Evolutionary conservation across 2,329 filamentous ascomycete genomes (phyloP), one percentile per base, ranked within the genome.

Genomic region (Epichloe coenophiala): DNA sequence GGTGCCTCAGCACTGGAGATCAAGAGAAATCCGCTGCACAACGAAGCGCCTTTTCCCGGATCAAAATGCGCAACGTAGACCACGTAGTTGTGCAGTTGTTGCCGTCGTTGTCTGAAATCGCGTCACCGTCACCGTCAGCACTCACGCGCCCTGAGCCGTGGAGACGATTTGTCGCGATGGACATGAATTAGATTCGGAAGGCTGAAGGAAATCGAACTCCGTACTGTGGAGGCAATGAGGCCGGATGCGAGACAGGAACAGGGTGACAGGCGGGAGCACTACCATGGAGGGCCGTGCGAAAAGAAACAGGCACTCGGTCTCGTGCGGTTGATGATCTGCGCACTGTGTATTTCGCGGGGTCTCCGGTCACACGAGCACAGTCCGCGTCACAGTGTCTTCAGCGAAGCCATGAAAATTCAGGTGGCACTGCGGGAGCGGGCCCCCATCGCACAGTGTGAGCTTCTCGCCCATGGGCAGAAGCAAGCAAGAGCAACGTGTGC

Each of bases 131-230:
- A 46, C 54, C 46, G 50, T 55, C 56, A 56, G 55, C 58, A 50
- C 51, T 58, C 53, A 55, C 56, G 55, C 55, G 57, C 56, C 54
- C 54, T 55, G 51, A 49, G 55, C 56, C 59, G 57, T 59, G 58
- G 57, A 55, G 55, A 57, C 57, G 44, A 53, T 54, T 53, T 52
- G 54, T 58, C 54, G 56, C 57, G 54, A 59, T 56, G 55, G 53
- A 55, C 54, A 56, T 57, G 43, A 50, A 46, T 41, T 52, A 49
- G 53, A 56, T 53, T 52, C 51, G 49, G 52, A 37, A 21, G 38
- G 33, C 45, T 47, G 45, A 45, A 33, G 37, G 35, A 48, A 48
- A 7, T 42, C 39, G 8, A 12, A 43, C 31, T 48, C 47, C 39
- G 47, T 42, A 43, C 50, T 43, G 46, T 48, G 46, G 50, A 49